Evolutionary conservation across 192 early-diverging fungal species (phyloP).

Genomic region (Jimgerdemannia lactiflua): DNA sequence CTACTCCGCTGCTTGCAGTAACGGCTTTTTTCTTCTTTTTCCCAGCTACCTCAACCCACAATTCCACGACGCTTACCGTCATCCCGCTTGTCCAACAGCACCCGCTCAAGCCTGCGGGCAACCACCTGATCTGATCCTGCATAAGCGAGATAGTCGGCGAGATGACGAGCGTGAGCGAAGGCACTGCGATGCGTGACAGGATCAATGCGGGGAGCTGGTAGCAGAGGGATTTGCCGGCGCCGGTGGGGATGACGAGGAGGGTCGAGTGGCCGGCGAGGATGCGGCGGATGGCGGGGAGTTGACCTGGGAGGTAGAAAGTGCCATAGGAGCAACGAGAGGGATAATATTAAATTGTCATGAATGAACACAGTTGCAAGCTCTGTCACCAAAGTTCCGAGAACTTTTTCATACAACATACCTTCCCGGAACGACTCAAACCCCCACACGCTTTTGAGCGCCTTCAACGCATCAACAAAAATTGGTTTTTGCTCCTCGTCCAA

Average conservation of each 20-base stretch:
- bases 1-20: no score
- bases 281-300: constrained; percentile 43
- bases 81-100: constrained; percentile 45
- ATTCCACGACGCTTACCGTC: constrained; percentile 10
- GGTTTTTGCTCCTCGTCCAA: not conserved
- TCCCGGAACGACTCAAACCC: not conserved
- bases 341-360: no score
- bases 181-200: constrained; percentile 24
- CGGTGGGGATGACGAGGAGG: constrained; percentile 54
- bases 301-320: constrained; percentile 16
- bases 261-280: constrained; percentile 41
- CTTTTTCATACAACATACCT: not conserved
- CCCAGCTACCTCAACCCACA: not conserved
- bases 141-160: constrained; percentile 82
- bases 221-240: constrained; percentile 72
- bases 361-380: not conserved
- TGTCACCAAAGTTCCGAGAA: no score
- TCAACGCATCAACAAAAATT: not conserved
- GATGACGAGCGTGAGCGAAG: constrained; percentile 63
- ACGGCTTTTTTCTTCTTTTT: not conserved
- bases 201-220: constrained; percentile 78
- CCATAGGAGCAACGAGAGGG: no score
- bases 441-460: not conserved
- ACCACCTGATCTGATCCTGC: constrained; percentile 75
- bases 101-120: constrained; percentile 58